Evolutionary conservation across 176 grass and related monocot species (phyloP).

Genomic region (Cenchrus americanus): DNA sequence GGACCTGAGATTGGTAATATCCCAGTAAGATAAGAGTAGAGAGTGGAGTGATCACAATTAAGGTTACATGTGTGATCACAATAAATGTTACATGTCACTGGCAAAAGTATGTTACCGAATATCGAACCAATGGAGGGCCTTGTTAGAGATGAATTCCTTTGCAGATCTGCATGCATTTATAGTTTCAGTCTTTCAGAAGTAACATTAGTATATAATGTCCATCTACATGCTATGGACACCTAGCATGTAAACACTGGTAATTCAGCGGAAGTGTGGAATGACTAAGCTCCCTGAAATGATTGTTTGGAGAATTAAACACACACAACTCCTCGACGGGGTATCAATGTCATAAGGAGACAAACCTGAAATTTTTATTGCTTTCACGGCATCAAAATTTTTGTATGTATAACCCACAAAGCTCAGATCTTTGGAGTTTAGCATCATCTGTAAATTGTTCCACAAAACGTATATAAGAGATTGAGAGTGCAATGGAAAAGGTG

Average conservation of each 20-base stretch:
- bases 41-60: background rate
- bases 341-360: conserved; percentile 15
- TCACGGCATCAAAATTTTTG: conserved; percentile 99
- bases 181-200: conserved; percentile 44
- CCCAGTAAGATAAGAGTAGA: conserved; percentile 22
- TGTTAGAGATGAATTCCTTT: conserved; percentile 67
- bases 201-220: conserved; percentile 9
- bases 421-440: conserved; percentile 91
- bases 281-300: background rate
- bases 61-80: background rate
- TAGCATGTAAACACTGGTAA: background rate
- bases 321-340: background rate
- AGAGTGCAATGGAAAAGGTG: conserved; percentile 24
- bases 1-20: conserved; percentile 59
- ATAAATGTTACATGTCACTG: conserved; percentile 14
- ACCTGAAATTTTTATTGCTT: conserved; percentile 82
- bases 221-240: background rate
- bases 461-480: conserved; percentile 31
- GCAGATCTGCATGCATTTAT: conserved; percentile 69
- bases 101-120: conserved; percentile 57
- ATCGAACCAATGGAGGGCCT: conserved; percentile 80
- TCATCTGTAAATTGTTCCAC: conserved; percentile 50
- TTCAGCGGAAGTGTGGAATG: background rate
- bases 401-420: conserved; percentile 99
- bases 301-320: conserved; percentile 6